Conservation (phyloP, 768 basidiomycete genomes). For the Lentinus brumalis region DNA sequence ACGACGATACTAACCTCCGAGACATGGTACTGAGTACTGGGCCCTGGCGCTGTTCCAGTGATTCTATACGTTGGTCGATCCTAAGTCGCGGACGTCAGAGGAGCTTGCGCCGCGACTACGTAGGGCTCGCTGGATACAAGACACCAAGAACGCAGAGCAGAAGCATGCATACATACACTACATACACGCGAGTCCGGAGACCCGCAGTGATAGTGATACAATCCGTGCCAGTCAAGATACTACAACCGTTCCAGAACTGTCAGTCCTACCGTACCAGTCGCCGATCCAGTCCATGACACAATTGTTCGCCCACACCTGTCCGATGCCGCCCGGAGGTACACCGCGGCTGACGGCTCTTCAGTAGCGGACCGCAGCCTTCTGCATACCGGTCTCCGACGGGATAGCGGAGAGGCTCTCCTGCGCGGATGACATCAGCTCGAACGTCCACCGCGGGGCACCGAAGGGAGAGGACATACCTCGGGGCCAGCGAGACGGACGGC, state of each 20-base stretch:
- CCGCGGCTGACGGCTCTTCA: neutral
- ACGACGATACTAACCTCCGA: too few relatives aligned
- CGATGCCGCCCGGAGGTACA: too few relatives aligned
- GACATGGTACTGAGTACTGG: too few relatives aligned
- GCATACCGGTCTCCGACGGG: constrained; percentile 6
- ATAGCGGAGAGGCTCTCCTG: constrained; percentile 9
- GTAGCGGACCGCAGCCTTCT: constrained; percentile 8
- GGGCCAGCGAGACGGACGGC: constrained; percentile 16
- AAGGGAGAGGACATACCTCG: constrained; percentile 1
- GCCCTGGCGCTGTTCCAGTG: too few relatives aligned
- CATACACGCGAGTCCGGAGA: neutral
- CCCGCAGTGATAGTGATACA: neutral
- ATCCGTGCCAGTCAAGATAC: neutral
- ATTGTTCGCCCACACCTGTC: neutral
- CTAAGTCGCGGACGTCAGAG: too few relatives aligned
- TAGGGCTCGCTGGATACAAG: neutral
- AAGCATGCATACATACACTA: neutral
- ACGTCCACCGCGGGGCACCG: too few relatives aligned
- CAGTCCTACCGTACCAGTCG: neutral
- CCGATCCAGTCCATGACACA: neutral
- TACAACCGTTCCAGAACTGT: neutral
- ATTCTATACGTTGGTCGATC: too few relatives aligned
- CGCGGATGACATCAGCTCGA: neutral
- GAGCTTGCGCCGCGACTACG: too few relatives aligned
- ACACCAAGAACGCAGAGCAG: neutral